These are phyloP conservation scores for Termitomyces sp. DNA, from an alignment of 768 basidiomycete species.

Conservation along the genomic window DNA sequence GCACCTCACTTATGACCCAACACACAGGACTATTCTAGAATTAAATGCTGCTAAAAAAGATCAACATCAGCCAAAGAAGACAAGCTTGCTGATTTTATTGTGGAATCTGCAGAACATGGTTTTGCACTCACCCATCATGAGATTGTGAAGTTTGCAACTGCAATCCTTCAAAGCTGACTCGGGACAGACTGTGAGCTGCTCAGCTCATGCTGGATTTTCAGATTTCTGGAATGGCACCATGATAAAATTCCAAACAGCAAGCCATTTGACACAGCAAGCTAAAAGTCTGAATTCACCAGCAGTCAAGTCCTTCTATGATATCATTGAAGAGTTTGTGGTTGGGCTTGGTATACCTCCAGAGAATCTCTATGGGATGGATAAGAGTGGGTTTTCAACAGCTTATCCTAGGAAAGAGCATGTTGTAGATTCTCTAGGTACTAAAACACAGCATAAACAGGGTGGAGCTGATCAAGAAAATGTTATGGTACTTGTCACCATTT, in stretches of 20 bases:
- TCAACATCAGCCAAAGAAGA: constrained; percentile 22
- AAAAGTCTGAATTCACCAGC: too few species aligned
- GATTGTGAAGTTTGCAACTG: constrained; percentile 21
- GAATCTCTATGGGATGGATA: constrained; percentile 19
- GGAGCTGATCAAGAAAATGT: constrained; percentile 27
- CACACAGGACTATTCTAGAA: neutral
- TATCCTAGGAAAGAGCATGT: too few species aligned
- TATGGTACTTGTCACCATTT: constrained; percentile 33
- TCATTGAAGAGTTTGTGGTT: constrained; percentile 21
- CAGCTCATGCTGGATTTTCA: too few species aligned
- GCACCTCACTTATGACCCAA: neutral
- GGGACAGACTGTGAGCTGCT: too few species aligned
- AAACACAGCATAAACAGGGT: constrained; percentile 3
- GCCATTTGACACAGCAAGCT: too few species aligned
- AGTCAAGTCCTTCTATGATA: constrained; percentile 10
- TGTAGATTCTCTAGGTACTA: neutral
- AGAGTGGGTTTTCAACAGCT: too few species aligned
- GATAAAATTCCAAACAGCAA: too few species aligned
- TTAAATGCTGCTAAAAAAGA: constrained; percentile 9
- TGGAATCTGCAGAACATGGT: constrained; percentile 21
- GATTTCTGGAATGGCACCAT: too few species aligned
- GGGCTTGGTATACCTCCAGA: constrained; percentile 14
- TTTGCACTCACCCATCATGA: constrained; percentile 15
- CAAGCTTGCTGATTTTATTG: constrained; percentile 23
- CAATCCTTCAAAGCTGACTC: constrained; percentile 7